Evolutionary conservation across 2,329 filamentous ascomycete genomes (phyloP), one percentile per base, ranked within the genome.

Genomic region (Macroventuria anomochaeta): DNA sequence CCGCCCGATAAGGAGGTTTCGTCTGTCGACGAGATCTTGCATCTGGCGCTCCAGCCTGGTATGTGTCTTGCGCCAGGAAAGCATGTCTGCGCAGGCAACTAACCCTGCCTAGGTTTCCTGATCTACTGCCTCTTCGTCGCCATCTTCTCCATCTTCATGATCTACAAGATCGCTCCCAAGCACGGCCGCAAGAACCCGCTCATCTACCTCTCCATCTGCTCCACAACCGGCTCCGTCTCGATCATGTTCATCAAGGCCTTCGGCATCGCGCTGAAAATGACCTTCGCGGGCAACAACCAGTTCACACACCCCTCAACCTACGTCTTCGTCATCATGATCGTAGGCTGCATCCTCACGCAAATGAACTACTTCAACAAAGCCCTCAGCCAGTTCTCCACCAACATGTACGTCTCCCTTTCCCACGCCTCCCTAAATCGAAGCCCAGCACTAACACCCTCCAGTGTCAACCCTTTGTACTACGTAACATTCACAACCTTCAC

Each of bases 291-390:
- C 47, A 89, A 96, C 76, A 99, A 99, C 77, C 95, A 99, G 76
- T 97, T 99, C 75, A 86, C 85, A 5, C 91, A 96, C 66, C 91
- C 96, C 2, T 96, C 92, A 42, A 99, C 96, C 55, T 99, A 99
- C 68, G 93, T 97, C 59, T 99, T 99, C 75, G 88, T 93, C 76
- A 97, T 99, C 62, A 85, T 97, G 61, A 95, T 93, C 0, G 82
- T 83, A 3, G 91, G 97, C 61, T 99, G 95, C 80, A 97, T 99
- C 71, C 76, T 99, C 63, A 97, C 93, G 7, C 95, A 99, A 81
- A 97, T 99, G 95, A 99, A 99, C 77, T 99, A 99, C 77, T 96
- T 99, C 78, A 99, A 99, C 82, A 99, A 99, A 77, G 95, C 95
- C 7, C 80, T 99, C 55, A 96, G 91, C 75, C 92, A 96, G 69